phyloP scores from a whole-genome alignment of 1,284 basidiomycete species.

The Ustilago sp. region DNA sequence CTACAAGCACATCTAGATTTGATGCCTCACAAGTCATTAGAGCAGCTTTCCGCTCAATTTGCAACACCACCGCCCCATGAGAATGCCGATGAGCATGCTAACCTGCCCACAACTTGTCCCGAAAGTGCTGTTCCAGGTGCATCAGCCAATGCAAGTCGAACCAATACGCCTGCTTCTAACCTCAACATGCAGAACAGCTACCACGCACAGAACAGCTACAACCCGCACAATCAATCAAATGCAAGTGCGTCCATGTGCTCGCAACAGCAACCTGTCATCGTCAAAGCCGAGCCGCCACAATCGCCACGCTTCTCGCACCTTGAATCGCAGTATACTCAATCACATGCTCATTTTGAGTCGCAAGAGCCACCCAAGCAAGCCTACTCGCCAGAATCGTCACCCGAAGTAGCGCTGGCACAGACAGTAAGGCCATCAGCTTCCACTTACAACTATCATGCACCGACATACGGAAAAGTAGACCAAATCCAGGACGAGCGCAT shows the following conservation, averaged over 20 bases:
- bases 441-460: conserved; percentile 3
- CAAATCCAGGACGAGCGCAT: conserved; percentile 25
- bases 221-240: background rate
- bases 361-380: background rate
- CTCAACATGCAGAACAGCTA: background rate
- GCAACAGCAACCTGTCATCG: conserved; percentile 4
- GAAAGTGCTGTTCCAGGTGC: background rate
- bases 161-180: conserved; percentile 1
- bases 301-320: conserved; percentile 22
- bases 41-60: conserved; percentile 30
- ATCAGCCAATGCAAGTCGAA: conserved; percentile 10
- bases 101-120: background rate
- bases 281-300: conserved; percentile 32
- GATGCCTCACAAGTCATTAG: conserved; percentile 38
- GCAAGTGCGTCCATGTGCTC: background rate
- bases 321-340: background rate
- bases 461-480: conserved; percentile 12
- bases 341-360: background rate
- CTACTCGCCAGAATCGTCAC: conserved; percentile 47
- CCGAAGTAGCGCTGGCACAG: conserved; percentile 42
- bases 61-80: conserved; percentile 24
- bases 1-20: conserved; percentile 51
- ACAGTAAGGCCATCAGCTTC: conserved; percentile 7
- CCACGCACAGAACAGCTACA: background rate
- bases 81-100: conserved; percentile 1